These are phyloP conservation scores for Leccinum fibrillosum DNA, from an alignment of 768 basidiomycete species.

Conservation along the genomic window DNA sequence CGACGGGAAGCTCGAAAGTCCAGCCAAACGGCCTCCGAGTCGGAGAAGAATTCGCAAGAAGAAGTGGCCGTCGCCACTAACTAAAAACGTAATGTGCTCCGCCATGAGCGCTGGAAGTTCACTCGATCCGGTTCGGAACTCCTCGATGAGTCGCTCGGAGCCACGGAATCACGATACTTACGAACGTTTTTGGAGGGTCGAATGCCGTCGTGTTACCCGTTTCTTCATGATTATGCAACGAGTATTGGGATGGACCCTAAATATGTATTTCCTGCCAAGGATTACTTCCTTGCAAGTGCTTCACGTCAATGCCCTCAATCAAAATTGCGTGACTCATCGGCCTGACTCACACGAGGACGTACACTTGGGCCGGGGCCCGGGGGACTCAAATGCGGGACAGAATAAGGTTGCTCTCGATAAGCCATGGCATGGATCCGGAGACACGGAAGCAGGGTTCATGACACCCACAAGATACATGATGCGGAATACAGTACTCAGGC, in stretches of 20 bases:
- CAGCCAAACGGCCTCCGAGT: neutral
- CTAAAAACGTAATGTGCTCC: neutral
- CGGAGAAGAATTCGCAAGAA: neutral
- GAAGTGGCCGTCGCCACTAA: neutral
- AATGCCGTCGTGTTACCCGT: neutral
- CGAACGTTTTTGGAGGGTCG: neutral
- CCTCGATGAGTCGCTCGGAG: neutral
- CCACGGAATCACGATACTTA: neutral
- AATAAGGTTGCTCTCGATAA: neutral
- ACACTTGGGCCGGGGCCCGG: neutral
- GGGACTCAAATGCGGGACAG: neutral
- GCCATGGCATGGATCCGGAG: neutral
- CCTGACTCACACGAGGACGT: neutral
- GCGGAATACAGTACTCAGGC: no score
- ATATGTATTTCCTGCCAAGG: no score
- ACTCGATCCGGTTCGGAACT: neutral
- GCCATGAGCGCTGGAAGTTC: neutral
- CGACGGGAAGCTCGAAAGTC: conserved; percentile 20
- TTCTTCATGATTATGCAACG: neutral
- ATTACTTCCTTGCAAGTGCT: neutral
- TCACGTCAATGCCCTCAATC: neutral
- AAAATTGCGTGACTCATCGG: neutral
- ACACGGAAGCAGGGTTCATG: neutral
- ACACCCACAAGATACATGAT: conserved; percentile 1
- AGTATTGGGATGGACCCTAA: neutral